Conservation (phyloP, 495 filamentous ascomycete genomes). For the Aspergillus kassunensis region DNA sequence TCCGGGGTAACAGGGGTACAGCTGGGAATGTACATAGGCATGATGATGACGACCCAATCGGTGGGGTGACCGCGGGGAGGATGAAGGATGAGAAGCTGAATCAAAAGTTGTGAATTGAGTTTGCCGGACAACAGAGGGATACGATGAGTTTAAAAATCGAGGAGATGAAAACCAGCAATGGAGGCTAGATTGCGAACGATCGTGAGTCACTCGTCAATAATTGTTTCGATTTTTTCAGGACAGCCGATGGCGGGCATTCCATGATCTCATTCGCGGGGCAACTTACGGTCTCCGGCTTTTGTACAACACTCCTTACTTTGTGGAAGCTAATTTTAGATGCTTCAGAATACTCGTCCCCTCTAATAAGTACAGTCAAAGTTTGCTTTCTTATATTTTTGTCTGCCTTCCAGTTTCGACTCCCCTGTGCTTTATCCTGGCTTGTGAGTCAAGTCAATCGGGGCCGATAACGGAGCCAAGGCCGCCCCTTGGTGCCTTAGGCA, state of each 20-base stretch:
- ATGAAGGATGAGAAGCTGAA: not conserved
- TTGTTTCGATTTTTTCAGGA: not conserved
- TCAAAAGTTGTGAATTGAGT: too few relatives aligned
- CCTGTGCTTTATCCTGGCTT: too few relatives aligned
- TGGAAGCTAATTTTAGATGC: too few relatives aligned
- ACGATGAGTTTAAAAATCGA: too few relatives aligned
- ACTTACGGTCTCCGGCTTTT: not conserved
- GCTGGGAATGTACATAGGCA: constrained; percentile 8
- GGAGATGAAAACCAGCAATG: constrained; percentile 11
- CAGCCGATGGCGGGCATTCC: constrained; percentile 9
- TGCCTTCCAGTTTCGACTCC: too few relatives aligned
- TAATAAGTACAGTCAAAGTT: too few relatives aligned
- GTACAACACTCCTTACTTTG: too few relatives aligned
- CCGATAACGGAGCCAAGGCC: not conserved
- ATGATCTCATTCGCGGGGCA: constrained; percentile 2
- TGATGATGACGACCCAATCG: constrained; percentile 2
- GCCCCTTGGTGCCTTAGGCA: not conserved
- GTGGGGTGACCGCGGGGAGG: constrained; percentile 8
- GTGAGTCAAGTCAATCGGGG: not conserved
- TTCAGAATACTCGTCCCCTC: too few relatives aligned
- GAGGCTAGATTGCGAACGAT: constrained; percentile 7
- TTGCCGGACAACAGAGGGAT: too few relatives aligned
- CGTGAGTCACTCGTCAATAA: constrained; percentile 13
- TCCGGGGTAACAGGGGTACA: constrained; percentile 1
- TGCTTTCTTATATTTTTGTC: too few relatives aligned